Base-by-base conservation (phyloP, 1,284 basidiomycete genomes). In the Omphalotus olearius region DNA sequence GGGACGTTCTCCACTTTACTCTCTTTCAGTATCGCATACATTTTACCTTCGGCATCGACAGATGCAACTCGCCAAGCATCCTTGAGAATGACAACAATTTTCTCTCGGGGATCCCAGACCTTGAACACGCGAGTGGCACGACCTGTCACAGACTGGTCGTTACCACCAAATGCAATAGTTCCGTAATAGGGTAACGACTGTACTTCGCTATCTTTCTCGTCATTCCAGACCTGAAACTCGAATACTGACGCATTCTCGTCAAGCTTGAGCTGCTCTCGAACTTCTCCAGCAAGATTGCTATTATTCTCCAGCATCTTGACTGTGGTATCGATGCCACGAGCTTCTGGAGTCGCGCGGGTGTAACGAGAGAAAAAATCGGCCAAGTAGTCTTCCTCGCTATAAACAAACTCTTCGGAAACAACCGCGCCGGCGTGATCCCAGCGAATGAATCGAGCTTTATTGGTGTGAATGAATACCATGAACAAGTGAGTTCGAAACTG, bases 381-480 rank as follows among this genome's bases (percentile, higher is more conserved):
- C 20, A 61, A 45, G 25, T 39, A 18, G n/a, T 55, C 50, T 4
- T 51, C 4, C n/a, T 38, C 3, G 1, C 7, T 37, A 20, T 56
- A 60, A 46, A 59, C 39, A 52, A 65, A 59, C 4, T 17, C 25
- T n/a, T 48, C 56, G 0, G 57, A 56, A 9, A 65, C 59, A 7
- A 57, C 16, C 0, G 56, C 55, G 1, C 57, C 61, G 9, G 57
- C 39, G 6, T 54, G 52, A 25, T 66, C 64, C 60, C 62, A 65
- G 37, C 59, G 57, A 13, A 65, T 50, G 36, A 64, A 47, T 9
- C 61, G 47, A 1, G 62, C 61, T 4, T 44, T 25, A 10, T 57
- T 30, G 2, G 38, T 48, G 18, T 44, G 35, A 2, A 62, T 43
- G 6, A 59, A 11, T 1, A 62, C 16, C 1, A 54, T 58, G 41